These are phyloP conservation scores for Neodidymelliopsis sp. DNA, from an alignment of 2,329 filamentous ascomycete species.

Conservation along the genomic window DNA sequence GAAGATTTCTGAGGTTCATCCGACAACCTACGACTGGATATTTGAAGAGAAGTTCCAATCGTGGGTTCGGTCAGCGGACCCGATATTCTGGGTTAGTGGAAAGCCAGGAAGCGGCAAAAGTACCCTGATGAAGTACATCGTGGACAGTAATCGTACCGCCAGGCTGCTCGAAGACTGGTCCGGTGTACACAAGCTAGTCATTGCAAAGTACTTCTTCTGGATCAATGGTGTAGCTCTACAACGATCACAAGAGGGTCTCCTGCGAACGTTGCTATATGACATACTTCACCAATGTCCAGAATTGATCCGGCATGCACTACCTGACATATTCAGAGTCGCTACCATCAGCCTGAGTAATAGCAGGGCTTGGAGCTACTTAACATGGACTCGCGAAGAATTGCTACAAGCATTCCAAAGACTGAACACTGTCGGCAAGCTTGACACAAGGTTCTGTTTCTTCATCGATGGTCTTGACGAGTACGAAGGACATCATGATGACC, in stretches of 20 bases:
- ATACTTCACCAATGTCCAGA: constrained; percentile 20
- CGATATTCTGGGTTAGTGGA: constrained; percentile 45
- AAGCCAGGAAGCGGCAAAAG: constrained; percentile 47
- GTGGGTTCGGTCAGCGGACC: not conserved
- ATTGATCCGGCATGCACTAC: too few relatives aligned
- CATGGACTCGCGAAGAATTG: too few relatives aligned
- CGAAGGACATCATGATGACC: constrained; percentile 47
- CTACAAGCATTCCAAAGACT: too few relatives aligned
- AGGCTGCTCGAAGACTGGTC: constrained; percentile 22
- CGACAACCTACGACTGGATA: too few relatives aligned
- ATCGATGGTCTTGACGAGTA: constrained; percentile 60
- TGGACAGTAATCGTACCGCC: not conserved
- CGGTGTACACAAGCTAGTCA: not conserved
- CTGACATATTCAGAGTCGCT: too few relatives aligned
- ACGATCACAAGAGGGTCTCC: constrained; percentile 26
- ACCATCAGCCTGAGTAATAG: too few relatives aligned
- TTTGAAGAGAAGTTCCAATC: too few relatives aligned
- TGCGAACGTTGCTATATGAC: constrained; percentile 30
- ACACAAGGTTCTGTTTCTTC: constrained; percentile 22
- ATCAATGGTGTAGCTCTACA: constrained; percentile 23
- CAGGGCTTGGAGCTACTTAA: too few relatives aligned
- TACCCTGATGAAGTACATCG: constrained; percentile 45
- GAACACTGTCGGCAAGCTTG: too few relatives aligned
- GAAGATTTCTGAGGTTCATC: too few relatives aligned
- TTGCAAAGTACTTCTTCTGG: constrained; percentile 30